Evolutionary conservation across 768 basidiomycete genomes (phyloP).

Genomic region (Cubamyces sp.): DNA sequence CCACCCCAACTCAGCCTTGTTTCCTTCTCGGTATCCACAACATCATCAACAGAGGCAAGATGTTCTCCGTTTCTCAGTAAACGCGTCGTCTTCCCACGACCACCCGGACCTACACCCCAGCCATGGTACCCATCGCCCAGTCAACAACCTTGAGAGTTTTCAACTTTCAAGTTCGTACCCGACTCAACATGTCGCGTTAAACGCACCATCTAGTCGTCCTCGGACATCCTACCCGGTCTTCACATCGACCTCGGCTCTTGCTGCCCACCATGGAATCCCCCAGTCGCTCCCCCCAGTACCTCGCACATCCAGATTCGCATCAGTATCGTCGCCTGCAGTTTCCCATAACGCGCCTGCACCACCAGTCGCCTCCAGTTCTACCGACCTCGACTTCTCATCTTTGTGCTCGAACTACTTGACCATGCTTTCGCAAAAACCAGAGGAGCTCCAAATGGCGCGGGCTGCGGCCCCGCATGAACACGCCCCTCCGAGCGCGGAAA

Average conservation of each 20-base stretch:
- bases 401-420: conserved; percentile 67
- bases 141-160: conserved; percentile 50
- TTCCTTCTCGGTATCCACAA: conserved; percentile 27
- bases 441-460: conserved; percentile 37
- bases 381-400: conserved; percentile 49
- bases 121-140: conserved; percentile 33
- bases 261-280: conserved; percentile 81
- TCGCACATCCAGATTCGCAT: conserved; percentile 54
- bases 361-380: conserved; percentile 30
- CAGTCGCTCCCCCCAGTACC: conserved; percentile 71
- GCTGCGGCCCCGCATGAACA: conserved; percentile 24
- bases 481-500: conserved; percentile 30
- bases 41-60: conserved; percentile 28
- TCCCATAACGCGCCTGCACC: conserved; percentile 30
- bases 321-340: conserved; percentile 40
- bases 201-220: conserved; percentile 56
- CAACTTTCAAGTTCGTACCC: conserved; percentile 55
- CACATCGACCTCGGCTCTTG: conserved; percentile 65
- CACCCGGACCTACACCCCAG: conserved; percentile 29
- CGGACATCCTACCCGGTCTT: conserved; percentile 70
- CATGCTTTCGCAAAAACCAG: conserved; percentile 56
- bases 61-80: conserved; percentile 33
- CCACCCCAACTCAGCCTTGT: conserved; percentile 33
- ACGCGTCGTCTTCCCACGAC: conserved; percentile 33
- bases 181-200: conserved; percentile 63